Evolutionary conservation across 2,329 filamentous ascomycete species (phyloP).

Genomic region (Penicillium concentricum): DNA sequence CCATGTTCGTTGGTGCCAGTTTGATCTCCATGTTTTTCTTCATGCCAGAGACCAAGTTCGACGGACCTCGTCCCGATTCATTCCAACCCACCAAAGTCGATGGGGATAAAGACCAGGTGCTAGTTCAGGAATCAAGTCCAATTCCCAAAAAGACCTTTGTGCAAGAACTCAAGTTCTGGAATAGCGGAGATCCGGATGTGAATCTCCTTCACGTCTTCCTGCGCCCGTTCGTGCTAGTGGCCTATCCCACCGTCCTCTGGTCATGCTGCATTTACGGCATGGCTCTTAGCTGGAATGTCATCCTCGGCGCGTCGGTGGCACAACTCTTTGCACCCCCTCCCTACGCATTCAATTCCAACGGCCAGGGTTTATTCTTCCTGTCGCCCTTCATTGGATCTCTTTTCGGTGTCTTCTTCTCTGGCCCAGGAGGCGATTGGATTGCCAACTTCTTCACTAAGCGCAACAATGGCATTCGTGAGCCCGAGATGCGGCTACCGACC

Average conservation of each 20-base stretch:
- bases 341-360: slow-evolving; percentile 22
- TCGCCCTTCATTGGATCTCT: slow-evolving; percentile 25
- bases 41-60: slow-evolving; percentile 29
- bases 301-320: slow-evolving; percentile 25
- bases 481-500: slow-evolving; percentile 23
- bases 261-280: slow-evolving; percentile 26
- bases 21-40: slow-evolving; percentile 22
- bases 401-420: slow-evolving; percentile 23
- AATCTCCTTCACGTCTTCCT: slow-evolving; percentile 21
- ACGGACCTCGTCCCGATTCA: slow-evolving; percentile 18
- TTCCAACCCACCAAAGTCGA: not conserved
- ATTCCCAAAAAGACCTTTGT: slow-evolving; percentile 3
- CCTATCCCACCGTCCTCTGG: slow-evolving; percentile 27
- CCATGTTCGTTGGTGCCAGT: slow-evolving; percentile 21
- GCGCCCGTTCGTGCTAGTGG: slow-evolving; percentile 21
- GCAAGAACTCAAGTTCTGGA: slow-evolving; percentile 15
- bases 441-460: slow-evolving; percentile 19
- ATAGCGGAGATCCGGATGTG: slow-evolving; percentile 17
- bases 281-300: slow-evolving; percentile 32
- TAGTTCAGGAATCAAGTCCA: slow-evolving; percentile 4
- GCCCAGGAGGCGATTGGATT: slow-evolving; percentile 18
- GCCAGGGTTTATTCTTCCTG: slow-evolving; percentile 27
- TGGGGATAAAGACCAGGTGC: slow-evolving; percentile 8
- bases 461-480: slow-evolving; percentile 16
- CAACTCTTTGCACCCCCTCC: slow-evolving; percentile 27